Conservation (phyloP, 2,329 filamentous ascomycete genomes). For the Aschersonia sp. region DNA sequence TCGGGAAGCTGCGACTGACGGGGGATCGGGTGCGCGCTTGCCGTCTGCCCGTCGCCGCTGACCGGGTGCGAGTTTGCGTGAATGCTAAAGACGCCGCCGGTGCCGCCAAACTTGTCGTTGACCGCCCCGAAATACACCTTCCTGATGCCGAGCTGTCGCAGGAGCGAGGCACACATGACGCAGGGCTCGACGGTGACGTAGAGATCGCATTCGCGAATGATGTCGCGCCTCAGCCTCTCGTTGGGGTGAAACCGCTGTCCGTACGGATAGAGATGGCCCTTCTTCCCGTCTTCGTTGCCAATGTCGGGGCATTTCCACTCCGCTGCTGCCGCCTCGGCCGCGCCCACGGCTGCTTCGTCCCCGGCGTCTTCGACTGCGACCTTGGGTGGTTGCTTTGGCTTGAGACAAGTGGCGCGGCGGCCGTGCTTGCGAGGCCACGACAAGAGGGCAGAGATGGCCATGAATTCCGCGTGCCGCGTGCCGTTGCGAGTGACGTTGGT, state of each 20-base stretch:
- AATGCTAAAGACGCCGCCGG: conserved; percentile 80
- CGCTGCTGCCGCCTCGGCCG: conserved; percentile 10
- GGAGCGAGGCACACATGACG: conserved; percentile 92
- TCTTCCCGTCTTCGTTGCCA: conserved; percentile 36
- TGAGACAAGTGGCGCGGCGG: conserved; percentile 16
- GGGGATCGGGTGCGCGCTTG: conserved; percentile 23
- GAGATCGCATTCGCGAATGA: conserved; percentile 58
- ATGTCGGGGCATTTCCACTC: conserved; percentile 18
- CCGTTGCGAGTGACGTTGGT: conserved; percentile 86
- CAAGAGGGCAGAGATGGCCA: conserved; percentile 54
- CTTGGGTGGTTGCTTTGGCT: conserved; percentile 15
- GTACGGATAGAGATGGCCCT: conserved; percentile 45
- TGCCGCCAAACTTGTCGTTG: conserved; percentile 95
- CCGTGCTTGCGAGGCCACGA: conserved; percentile 22
- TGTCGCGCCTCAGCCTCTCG: conserved; percentile 45
- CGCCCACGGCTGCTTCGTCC: too few species aligned
- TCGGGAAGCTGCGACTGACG: conserved; percentile 21
- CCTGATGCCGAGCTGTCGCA: conserved; percentile 76
- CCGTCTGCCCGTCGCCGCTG: conserved; percentile 19
- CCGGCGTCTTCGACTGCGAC: conserved; percentile 4
- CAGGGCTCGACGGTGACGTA: conserved; percentile 98
- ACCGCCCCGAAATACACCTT: conserved; percentile 89
- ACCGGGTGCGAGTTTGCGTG: conserved; percentile 46
- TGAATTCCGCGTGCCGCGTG: conserved; percentile 88
- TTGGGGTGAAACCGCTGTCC: conserved; percentile 42